Base-by-base conservation (phyloP, 257 asterid genomes). In the Striga asiatica region DNA sequence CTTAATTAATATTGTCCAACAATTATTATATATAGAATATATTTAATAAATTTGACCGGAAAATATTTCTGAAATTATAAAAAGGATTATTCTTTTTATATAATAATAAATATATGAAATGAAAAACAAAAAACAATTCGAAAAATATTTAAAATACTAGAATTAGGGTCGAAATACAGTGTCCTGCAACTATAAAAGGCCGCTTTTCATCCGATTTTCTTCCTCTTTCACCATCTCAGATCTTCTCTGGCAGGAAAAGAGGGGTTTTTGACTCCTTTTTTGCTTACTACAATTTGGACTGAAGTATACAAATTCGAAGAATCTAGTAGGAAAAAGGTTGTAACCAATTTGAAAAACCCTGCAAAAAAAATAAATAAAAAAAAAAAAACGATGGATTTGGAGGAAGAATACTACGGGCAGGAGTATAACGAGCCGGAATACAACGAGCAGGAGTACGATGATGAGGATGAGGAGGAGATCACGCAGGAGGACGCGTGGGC, bases 401-500 rank as follows among this genome's bases (percentile, higher is more conserved):
- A 81, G 10, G 97, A 74, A 13, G 94, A 82, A 8, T 70, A 68
- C 50, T 69, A 71, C 47, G 77, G 68, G 1, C 75, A 70, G 17
- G 71, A 64, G 53, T 67, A 79, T 66, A 64, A 70, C 65, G 84
- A 73, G 8, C 88, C 71, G 23, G 87, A 76, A 13, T 66, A 76
- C 59, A 75, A 70, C 12, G 76, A 42, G 23, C 22, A 9, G 23
- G 50, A 74, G 16, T 62, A 76, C 56, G 77, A 70, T 12, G 77
- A 62, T 0, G 76, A 68, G 21, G 92, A 74, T 2, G 86, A 91
- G 4, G 85, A 87, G 23, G 98, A 91, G 59, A 91, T 91, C 5
- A 81, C 95, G 9, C 98, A 91, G 77, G 98, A 91, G 59, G 96
- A 91, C 29, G 96, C 98, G 2, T 91, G 98, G 98, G 83, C 98